phyloP scores from a whole-genome alignment of 768 basidiomycete species.

The Phylloporus rhodoxanthus region DNA sequence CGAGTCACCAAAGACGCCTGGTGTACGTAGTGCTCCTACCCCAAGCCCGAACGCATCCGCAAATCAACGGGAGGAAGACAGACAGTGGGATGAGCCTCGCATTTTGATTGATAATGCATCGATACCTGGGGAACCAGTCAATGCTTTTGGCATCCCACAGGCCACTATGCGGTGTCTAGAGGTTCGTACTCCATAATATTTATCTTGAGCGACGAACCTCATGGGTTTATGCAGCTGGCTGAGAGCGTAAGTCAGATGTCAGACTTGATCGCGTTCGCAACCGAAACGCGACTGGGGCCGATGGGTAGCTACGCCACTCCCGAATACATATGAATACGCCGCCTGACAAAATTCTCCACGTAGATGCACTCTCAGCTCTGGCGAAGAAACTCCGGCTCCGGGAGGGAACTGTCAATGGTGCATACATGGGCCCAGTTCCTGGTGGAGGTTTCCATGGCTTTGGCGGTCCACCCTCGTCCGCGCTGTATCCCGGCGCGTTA shows the following conservation, averaged over 20 bases:
- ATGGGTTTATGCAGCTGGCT: conserved; percentile 46
- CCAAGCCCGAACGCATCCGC: conserved; percentile 28
- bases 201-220: conserved; percentile 1
- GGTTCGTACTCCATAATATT: conserved; percentile 35
- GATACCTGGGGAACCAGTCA: conserved; percentile 80
- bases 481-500: conserved; percentile 42
- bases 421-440: conserved; percentile 15
- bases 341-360: conserved; percentile 20
- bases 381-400: conserved; percentile 40
- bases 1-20: conserved; percentile 39
- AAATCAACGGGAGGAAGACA: conserved; percentile 44
- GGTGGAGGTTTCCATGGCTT: conserved; percentile 23
- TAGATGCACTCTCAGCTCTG: conserved; percentile 41
- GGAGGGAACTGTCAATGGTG: conserved; percentile 16
- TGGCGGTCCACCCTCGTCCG: conserved; percentile 32
- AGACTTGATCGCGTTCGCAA: conserved; percentile 66
- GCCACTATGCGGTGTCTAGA: conserved; percentile 87
- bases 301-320: conserved; percentile 46
- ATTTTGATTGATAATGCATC: conserved; percentile 52
- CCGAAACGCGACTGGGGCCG: conserved; percentile 51
- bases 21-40: conserved; percentile 29
- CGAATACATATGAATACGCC: conserved; percentile 21
- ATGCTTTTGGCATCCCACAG: conserved; percentile 84
- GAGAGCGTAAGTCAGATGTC: conserved; percentile 79
- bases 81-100: conserved; percentile 62